phyloP scores from a whole-genome alignment of 148 eudicot species.

The Cornus suecica region DNA sequence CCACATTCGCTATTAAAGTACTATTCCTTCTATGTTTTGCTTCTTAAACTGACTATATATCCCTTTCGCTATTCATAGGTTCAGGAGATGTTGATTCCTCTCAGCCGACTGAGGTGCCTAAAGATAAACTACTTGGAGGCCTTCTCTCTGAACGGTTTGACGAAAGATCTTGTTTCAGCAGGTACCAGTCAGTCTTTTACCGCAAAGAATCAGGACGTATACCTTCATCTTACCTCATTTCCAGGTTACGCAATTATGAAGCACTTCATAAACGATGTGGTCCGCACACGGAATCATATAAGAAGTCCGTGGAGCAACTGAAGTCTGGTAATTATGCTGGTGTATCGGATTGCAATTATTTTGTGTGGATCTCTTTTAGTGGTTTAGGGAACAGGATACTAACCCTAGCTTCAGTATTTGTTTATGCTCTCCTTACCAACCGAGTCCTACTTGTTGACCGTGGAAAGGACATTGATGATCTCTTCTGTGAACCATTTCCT shows the following conservation, averaged over 20 bases:
- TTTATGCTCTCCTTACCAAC: slow-evolving; percentile 81
- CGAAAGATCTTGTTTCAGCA: slow-evolving; percentile 64
- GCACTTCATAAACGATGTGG: slow-evolving; percentile 78
- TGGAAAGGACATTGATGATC: slow-evolving; percentile 69
- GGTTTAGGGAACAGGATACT: slow-evolving; percentile 90
- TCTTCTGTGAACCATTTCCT: slow-evolving; percentile 96
- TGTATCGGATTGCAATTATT: slow-evolving; percentile 62
- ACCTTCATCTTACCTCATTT: slow-evolving; percentile 70
- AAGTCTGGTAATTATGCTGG: slow-evolving; percentile 25
- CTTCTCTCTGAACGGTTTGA: slow-evolving; percentile 58
- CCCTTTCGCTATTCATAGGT: slow-evolving; percentile 9
- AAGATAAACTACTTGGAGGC: slow-evolving; percentile 56
- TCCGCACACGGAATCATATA: slow-evolving; percentile 71
- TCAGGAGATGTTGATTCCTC: slow-evolving; percentile 25
- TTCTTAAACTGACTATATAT: neutral
- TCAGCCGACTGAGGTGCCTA: slow-evolving; percentile 10
- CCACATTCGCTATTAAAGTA: neutral
- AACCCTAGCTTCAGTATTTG: slow-evolving; percentile 76
- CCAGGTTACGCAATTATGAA: slow-evolving; percentile 80
- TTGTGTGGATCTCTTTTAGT: slow-evolving; percentile 90
- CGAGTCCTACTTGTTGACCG: slow-evolving; percentile 83
- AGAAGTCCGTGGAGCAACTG: slow-evolving; percentile 48
- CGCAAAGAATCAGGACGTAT: slow-evolving; percentile 46
- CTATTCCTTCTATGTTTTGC: neutral
- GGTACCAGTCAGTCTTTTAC: slow-evolving; percentile 57